These are phyloP conservation scores for Picochlorum sp. DNA, from an alignment of 139 green algal species.

Conservation along the genomic window DNA sequence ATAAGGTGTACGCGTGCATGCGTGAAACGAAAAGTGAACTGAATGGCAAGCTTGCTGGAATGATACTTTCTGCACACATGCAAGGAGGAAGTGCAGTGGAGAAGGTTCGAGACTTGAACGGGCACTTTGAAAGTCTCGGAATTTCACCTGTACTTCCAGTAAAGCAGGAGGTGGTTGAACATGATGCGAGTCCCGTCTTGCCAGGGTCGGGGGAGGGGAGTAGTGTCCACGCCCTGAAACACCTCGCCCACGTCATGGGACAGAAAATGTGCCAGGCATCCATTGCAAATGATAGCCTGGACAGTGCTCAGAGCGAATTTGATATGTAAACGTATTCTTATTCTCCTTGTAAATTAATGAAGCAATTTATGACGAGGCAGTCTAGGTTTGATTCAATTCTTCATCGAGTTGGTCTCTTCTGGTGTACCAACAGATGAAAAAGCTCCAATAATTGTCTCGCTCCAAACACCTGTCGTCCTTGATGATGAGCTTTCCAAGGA, in stretches of 20 bases:
- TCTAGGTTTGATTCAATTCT: constrained; percentile 6
- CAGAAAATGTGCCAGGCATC: too few species aligned
- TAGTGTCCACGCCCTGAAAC: too few species aligned
- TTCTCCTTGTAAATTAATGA: constrained; percentile 3
- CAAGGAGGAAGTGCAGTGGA: not conserved
- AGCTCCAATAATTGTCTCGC: not conserved
- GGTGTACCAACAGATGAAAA: not conserved
- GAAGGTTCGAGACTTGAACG: not conserved
- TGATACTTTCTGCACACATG: constrained; percentile 3
- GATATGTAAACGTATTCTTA: too few species aligned
- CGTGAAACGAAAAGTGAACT: not conserved
- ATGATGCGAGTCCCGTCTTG: not conserved
- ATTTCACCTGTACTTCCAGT: not conserved
- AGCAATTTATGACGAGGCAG: not conserved
- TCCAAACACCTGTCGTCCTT: not conserved
- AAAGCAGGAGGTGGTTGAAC: not conserved
- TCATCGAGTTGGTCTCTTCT: not conserved
- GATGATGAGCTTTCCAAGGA: not conserved
- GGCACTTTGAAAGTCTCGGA: not conserved
- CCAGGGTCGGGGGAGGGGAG: too few species aligned
- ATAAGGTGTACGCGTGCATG: not conserved
- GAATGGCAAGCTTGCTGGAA: not conserved
- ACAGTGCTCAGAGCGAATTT: too few species aligned
- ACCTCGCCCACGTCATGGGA: too few species aligned
- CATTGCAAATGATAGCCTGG: too few species aligned